Evolutionary conservation across 169 alveolate genomes (phyloP).

Genomic region (Plasmodium blacklocki): DNA sequence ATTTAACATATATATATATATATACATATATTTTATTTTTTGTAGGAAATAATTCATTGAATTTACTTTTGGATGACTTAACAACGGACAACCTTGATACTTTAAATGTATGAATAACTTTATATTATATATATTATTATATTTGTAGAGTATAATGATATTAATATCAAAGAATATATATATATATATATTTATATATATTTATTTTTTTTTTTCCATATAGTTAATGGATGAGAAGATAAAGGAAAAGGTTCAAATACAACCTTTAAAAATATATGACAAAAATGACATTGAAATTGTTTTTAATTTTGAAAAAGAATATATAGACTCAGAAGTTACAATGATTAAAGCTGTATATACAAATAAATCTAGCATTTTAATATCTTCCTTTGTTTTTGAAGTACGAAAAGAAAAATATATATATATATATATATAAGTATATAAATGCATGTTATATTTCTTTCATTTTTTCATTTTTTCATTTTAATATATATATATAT

Average conservation of each 20-base stretch:
- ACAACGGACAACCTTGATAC: conserved; percentile 16
- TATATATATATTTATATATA: neutral
- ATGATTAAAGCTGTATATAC: conserved; percentile 61
- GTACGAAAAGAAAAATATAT: conserved; percentile 4
- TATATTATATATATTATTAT: neutral
- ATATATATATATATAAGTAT: neutral
- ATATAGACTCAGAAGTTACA: conserved; percentile 35
- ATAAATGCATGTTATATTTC: neutral
- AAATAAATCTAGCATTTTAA: conserved; percentile 23
- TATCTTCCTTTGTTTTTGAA: conserved; percentile 72
- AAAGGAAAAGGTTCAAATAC: conserved; percentile 21
- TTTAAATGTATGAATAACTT: conserved; percentile 12
- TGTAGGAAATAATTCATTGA: conserved; percentile 27
- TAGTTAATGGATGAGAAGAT: conserved; percentile 8
- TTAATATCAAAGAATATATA: neutral
- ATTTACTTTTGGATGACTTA: conserved; percentile 43
- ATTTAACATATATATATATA: neutral
- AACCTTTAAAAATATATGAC: conserved; percentile 65
- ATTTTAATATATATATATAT: neutral
- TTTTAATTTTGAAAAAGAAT: conserved; percentile 69
- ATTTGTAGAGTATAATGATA: neutral
- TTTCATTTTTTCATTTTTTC: neutral
- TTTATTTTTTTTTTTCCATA: conserved; percentile 2
- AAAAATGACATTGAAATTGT: conserved; percentile 52
- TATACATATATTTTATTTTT: neutral